phyloP scores from a whole-genome alignment of 139 green algal genomes.

The Coelastrella sp. region DNA sequence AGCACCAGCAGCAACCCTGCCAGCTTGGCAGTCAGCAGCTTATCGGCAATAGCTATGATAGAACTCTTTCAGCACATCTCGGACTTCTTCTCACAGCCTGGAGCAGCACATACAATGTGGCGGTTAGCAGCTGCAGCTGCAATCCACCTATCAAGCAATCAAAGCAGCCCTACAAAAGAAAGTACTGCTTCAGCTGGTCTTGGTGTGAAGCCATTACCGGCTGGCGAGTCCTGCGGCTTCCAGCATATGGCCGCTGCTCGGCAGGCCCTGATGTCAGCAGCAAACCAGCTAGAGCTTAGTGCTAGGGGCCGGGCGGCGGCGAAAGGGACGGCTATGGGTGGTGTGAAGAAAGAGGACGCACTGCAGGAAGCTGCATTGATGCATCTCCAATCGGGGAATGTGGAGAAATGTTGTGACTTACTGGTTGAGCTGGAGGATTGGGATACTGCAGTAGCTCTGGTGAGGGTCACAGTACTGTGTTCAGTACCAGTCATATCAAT shows the following conservation, averaged over 20 bases:
- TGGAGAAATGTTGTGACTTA: slow-evolving; percentile 59
- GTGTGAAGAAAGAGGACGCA: slow-evolving; percentile 44
- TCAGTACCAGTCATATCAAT: too few relatives aligned
- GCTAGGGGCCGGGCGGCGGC: slow-evolving; percentile 8
- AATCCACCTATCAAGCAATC: neutral
- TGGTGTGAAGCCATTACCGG: neutral
- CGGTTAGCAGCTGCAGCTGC: slow-evolving; percentile 35
- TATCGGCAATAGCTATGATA: neutral
- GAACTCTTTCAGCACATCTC: neutral
- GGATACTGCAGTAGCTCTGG: neutral
- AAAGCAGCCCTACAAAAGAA: neutral
- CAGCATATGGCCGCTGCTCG: slow-evolving; percentile 43
- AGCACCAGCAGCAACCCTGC: neutral
- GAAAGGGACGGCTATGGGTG: neutral
- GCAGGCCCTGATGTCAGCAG: slow-evolving; percentile 32
- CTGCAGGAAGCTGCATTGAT: slow-evolving; percentile 45
- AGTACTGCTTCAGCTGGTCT: neutral
- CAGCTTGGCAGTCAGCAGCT: neutral
- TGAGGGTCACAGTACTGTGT: too few relatives aligned
- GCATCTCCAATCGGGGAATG: slow-evolving; percentile 57
- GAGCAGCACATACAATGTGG: slow-evolving; percentile 8
- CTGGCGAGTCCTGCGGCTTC: slow-evolving; percentile 6
- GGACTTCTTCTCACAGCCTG: neutral
- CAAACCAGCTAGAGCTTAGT: slow-evolving; percentile 57
- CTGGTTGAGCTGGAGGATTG: slow-evolving; percentile 37